Base-by-base conservation (phyloP, 2,329 filamentous ascomycete genomes). In the Pseudogymnoascus sp. region DNA sequence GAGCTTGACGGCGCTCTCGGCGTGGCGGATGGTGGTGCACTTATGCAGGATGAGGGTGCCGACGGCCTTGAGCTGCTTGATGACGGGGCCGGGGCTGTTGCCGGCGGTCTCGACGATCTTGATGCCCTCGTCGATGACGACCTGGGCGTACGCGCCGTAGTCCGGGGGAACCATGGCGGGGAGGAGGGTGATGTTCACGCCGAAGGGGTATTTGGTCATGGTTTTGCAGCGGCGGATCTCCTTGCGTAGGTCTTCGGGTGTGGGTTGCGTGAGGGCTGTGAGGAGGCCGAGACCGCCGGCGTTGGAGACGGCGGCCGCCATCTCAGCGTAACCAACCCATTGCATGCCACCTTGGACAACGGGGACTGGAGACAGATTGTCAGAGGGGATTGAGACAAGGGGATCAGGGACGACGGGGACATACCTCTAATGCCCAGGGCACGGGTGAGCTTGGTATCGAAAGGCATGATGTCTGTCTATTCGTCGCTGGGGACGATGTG, bases 11-110 rank as follows among this genome's bases (percentile, higher is more conserved):
- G 94, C 94, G 67, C 89, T 92, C 75, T 91, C 85, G 19, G 94
- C 94, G 74, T 99, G 94, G 62, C 92, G 82, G 77, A 99, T 96
- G 4, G 91, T 95, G 7, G 94, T 99, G 81, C 94, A 97, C 79
- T 99, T 99, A 84, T 99, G 94, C 62, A 99, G 80, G 69, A 99
- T 86, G 62, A 84, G 93, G 70, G 84, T 84, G 62, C 85, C 86
- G 5, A 87, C 89, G 65, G 83, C 83, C 79, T 97, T 99, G 62
- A 99, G 83, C 79, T 91, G 85, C 73, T 84, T 81, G 75, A 99
- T 97, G 66, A 99, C 88, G 3, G 92, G 92, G 0, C 92, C 94
- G 0, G 94, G 94, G 70, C 82, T 87, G 80, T 96, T 96, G 61
- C 92, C 92, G 1, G 92, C 92, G 2, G 92, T 96, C 79, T 97